Evolutionary conservation across 2,329 filamentous ascomycete species (phyloP), one percentile per base, ranked within the genome.

Genomic region (Microcyclospora pomicola): DNA sequence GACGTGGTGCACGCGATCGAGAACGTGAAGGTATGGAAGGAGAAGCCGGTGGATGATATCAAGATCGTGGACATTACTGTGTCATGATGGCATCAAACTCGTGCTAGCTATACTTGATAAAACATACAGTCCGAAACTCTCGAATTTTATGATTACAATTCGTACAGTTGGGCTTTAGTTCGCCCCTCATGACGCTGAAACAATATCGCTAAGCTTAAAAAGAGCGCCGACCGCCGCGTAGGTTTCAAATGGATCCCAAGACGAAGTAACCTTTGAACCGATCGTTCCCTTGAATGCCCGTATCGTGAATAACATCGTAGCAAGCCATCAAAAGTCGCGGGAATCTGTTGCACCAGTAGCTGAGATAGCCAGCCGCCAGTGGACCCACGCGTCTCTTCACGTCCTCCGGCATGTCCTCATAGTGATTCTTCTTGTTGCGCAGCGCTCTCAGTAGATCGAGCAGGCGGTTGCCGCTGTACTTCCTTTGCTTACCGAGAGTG

Each of bases 1-100:
- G 91, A 98, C 59, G 85, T 98, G 14, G 79, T 98, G 43, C 86
- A 96, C 60, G 84, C 80, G 66, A 98, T 98, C 56, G 91, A 98
- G 64, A 94, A 92, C 58, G 71, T 74, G 12, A 82, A 81, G 56
- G 86, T 86, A 3, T 78, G 82, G 60, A 80, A 80, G 67, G 92
- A 98, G 65, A 93, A 88, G 66, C 91, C 91, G 1, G 83, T 93
- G 59, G 86, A 94, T 54, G 91, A 98, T 58, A 87, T 98, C 53
- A 96, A 94, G 64, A 93, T 98, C 49, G 75, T 98, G 41, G 95
- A 83, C 57, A 93, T 98, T 50, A 54, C 43, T 38, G 41, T 55
- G 4, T 31, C 30, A 31, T 31, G 9, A 31, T 24, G 19, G 19
- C 19, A 24, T 24, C 7, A 24, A 7, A 7, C 19, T 24, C 19